Percentiles rank a stretch among this genome's conserved stretches.
phyloP scores from a whole-genome alignment of 2,329 filamentous ascomycete genomes.

The Paraphoma chrysanthemicola region DNA sequence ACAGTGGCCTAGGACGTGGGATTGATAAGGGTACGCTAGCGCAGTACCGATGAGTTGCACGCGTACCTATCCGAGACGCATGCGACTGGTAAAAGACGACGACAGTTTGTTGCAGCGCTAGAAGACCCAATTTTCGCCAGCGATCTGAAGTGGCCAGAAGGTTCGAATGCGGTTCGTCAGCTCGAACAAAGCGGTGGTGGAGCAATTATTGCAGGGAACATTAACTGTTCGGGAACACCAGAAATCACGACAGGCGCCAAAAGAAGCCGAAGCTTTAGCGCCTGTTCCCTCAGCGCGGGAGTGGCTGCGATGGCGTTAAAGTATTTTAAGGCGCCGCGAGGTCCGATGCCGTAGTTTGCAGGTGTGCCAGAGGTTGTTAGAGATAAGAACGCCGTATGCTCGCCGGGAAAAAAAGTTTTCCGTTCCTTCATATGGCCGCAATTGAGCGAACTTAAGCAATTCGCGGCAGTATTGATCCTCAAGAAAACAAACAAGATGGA shows the following conservation, averaged over 20 bases:
- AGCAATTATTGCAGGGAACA: slow-evolving; percentile 27
- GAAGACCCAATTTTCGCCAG: slow-evolving; percentile 31
- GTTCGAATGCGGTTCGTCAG: slow-evolving; percentile 36
- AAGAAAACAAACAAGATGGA: slow-evolving; percentile 3
- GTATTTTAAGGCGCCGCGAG: slow-evolving; percentile 25
- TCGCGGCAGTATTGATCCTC: background rate
- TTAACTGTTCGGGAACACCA: slow-evolving; percentile 25
- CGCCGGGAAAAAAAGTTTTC: slow-evolving; percentile 17
- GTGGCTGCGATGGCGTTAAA: slow-evolving; percentile 30
- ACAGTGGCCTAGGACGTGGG: slow-evolving; percentile 8
- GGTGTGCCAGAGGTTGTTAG: slow-evolving; percentile 13
- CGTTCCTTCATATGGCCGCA: slow-evolving; percentile 2
- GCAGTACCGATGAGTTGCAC: slow-evolving; percentile 10
- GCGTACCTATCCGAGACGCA: slow-evolving; percentile 16
- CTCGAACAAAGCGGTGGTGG: slow-evolving; percentile 33
- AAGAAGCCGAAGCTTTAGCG: slow-evolving; percentile 20
- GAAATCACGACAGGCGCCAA: slow-evolving; percentile 22
- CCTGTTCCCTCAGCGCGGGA: slow-evolving; percentile 27
- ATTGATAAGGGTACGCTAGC: slow-evolving; percentile 6
- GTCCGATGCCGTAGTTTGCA: slow-evolving; percentile 14
- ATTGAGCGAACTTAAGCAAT: slow-evolving; percentile 7
- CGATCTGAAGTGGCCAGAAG: slow-evolving; percentile 38
- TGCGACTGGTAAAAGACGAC: slow-evolving; percentile 15
- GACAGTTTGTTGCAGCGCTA: slow-evolving; percentile 18
- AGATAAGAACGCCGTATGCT: slow-evolving; percentile 16